Evolutionary conservation across 1,284 basidiomycete genomes (phyloP).

Genomic region (Rhizoctonia solani): DNA sequence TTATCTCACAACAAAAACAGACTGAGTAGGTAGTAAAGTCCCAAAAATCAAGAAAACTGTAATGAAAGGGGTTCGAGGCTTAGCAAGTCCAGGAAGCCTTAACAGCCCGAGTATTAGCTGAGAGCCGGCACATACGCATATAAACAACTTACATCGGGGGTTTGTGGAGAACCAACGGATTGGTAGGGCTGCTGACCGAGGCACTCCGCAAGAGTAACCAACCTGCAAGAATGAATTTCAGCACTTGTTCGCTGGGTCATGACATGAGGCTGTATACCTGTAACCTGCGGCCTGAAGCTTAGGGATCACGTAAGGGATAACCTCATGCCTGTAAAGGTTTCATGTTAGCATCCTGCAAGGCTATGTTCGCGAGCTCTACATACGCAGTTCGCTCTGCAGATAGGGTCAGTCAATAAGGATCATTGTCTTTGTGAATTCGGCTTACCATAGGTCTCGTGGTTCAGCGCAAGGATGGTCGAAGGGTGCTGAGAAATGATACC

Average conservation of each 20-base stretch:
- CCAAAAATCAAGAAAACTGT: background rate
- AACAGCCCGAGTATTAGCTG: too few species aligned
- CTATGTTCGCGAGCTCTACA: background rate
- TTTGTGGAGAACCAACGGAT: conserved; percentile 10
- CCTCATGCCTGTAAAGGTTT: background rate
- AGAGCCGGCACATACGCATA: too few species aligned
- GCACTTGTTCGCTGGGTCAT: background rate
- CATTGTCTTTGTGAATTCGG: background rate
- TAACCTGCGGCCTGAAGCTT: conserved; percentile 32
- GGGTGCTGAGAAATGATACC: conserved; percentile 11
- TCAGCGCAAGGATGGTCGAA: conserved; percentile 32
- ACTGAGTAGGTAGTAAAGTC: background rate
- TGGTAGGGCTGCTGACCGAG: conserved; percentile 28
- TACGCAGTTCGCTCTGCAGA: conserved; percentile 14
- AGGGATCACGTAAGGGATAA: conserved; percentile 17
- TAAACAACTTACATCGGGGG: conserved; percentile 20
- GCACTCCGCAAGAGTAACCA: conserved; percentile 33
- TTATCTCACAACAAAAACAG: too few species aligned
- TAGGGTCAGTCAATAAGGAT: background rate
- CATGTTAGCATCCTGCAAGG: too few species aligned
- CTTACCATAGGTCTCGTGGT: conserved; percentile 35
- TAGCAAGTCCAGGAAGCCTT: conserved; percentile 20
- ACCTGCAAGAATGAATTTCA: background rate
- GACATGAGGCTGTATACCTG: background rate
- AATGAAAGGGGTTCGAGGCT: background rate